Conservation (phyloP, 352 stramenopile genomes). For the Phytophthora cactorum region DNA sequence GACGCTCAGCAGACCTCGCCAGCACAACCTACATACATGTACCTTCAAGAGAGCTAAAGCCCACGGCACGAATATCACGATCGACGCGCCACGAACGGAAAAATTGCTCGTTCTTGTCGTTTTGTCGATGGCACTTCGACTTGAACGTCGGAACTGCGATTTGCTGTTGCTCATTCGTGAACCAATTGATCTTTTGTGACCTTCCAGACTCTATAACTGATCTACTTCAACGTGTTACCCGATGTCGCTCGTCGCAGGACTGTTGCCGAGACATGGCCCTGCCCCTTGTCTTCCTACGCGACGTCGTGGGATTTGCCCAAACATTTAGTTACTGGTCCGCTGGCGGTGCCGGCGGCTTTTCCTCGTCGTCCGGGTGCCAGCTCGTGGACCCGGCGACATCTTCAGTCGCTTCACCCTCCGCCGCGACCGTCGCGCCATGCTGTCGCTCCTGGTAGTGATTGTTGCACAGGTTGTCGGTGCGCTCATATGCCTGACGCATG, state of each 20-base stretch:
- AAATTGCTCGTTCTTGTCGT: conserved; percentile 5
- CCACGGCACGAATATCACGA: conserved; percentile 1
- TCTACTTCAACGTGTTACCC: conserved; percentile 26
- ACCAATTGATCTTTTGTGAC: conserved; percentile 16
- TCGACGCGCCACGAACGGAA: conserved; percentile 10
- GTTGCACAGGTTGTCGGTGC: conserved; percentile 79
- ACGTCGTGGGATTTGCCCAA: conserved; percentile 20
- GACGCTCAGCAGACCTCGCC: no score
- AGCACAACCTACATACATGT: not conserved
- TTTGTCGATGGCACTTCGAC: conserved; percentile 12
- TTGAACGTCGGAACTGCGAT: conserved; percentile 30
- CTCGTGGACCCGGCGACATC: not conserved
- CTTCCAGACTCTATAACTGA: conserved; percentile 28
- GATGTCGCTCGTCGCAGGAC: conserved; percentile 13
- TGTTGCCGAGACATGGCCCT: not conserved
- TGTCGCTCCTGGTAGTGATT: conserved; percentile 56
- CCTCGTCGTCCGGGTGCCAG: conserved; percentile 25
- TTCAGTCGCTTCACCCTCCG: not conserved
- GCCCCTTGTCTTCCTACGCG: conserved; percentile 1
- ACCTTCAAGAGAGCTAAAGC: not conserved
- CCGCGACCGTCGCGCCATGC: conserved; percentile 11
- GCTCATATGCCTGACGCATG: conserved; percentile 73
- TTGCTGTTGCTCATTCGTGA: conserved; percentile 17
- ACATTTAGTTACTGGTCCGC: conserved; percentile 23
- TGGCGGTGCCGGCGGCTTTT: conserved; percentile 26